Evolutionary conservation across 768 basidiomycete genomes (phyloP).

Genomic region (Gymnopilus dilepis): DNA sequence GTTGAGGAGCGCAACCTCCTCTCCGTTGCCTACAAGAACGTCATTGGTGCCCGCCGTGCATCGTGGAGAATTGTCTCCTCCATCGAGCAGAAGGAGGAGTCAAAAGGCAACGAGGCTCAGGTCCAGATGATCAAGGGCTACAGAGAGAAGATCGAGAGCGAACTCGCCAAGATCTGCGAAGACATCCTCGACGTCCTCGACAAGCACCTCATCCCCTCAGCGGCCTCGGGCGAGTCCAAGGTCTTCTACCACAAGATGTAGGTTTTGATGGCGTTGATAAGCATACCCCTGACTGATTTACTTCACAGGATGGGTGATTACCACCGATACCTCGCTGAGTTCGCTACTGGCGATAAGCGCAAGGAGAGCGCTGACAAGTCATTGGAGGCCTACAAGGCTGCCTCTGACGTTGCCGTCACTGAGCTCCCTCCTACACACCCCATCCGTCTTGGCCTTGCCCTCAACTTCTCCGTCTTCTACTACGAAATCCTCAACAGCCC

Average conservation of each 20-base stretch:
- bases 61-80: constrained; percentile 98
- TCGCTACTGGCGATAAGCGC: constrained; percentile 97
- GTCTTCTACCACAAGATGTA: constrained; percentile 99
- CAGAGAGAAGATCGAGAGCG: constrained; percentile 96
- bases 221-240: constrained; percentile 95
- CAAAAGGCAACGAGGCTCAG: constrained; percentile 96
- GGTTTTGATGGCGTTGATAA: constrained; percentile 30
- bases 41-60: constrained; percentile 96
- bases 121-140: constrained; percentile 98
- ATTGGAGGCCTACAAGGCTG: constrained; percentile 95
- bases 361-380: constrained; percentile 98
- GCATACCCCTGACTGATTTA: constrained; percentile 19
- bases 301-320: constrained; percentile 94
- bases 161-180: constrained; percentile 98
- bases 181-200: constrained; percentile 97
- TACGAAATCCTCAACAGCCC: constrained; percentile 99
- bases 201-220: constrained; percentile 97
- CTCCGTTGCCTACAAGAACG: constrained; percentile 99
- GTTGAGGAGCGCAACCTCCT: constrained; percentile 98
- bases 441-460: constrained; percentile 96
- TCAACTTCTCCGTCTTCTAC: constrained; percentile 99
- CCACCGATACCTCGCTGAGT: constrained; percentile 98
- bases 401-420: constrained; percentile 94
- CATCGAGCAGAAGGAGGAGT: constrained; percentile 99
- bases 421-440: constrained; percentile 97